Conservation (phyloP, 2,329 filamentous ascomycete species). For the Fusarium sulawesiense region DNA sequence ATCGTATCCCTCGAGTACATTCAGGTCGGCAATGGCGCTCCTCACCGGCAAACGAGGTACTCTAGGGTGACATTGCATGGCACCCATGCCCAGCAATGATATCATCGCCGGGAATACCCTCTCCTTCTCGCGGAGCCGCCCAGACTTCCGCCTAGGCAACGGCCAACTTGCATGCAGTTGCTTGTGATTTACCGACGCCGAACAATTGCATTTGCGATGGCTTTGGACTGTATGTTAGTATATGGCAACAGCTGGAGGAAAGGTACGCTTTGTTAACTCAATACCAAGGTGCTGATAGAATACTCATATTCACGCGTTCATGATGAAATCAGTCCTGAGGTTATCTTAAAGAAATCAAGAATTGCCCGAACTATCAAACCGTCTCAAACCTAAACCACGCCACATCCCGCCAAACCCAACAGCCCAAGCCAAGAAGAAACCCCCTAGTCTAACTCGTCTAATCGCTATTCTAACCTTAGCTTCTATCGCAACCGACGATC, state of each 20-base stretch:
- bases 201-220: neutral
- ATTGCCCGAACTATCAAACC: neutral
- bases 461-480: neutral
- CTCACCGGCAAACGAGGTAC: constrained; percentile 14
- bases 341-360: neutral
- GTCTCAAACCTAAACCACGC: constrained; percentile 14
- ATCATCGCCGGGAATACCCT: constrained; percentile 32
- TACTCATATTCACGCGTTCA: neutral
- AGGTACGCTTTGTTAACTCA: neutral
- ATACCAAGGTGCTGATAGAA: neutral
- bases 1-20: neutral
- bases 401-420: constrained; percentile 6
- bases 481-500: constrained; percentile 30
- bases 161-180: neutral
- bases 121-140: constrained; percentile 20
- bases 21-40: constrained; percentile 8
- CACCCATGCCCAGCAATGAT: constrained; percentile 18
- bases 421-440: neutral
- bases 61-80: constrained; percentile 10
- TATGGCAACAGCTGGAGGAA: neutral
- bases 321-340: neutral
- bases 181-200: neutral
- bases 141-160: neutral
- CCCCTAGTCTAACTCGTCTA: neutral
- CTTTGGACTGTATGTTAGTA: neutral